A percentile compares a stretch with the other conserved stretches of the same genome.
phyloP scores from a whole-genome alignment of 208 protist species.

The Plasmodiophora brassicae region DNA sequence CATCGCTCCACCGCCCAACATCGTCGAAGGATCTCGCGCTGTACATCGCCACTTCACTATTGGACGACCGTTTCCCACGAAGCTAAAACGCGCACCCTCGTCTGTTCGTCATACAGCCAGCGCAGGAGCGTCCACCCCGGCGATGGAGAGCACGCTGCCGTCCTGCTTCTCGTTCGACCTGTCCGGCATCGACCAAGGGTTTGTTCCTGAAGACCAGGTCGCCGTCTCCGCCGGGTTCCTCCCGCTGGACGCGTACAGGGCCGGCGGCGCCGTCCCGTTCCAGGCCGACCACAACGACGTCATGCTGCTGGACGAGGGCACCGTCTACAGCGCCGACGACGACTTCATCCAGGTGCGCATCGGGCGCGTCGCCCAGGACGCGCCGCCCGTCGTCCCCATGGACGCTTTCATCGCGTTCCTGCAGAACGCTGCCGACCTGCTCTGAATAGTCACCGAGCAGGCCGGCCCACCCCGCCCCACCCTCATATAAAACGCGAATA shows the following conservation, averaged over 20 bases:
- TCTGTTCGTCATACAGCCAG: too few species aligned
- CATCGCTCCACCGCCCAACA: too few species aligned
- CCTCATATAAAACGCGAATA: not conserved
- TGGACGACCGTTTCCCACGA: too few species aligned
- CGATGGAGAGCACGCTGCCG: too few species aligned
- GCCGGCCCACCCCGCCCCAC: not conserved
- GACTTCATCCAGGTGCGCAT: not conserved
- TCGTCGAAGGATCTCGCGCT: too few species aligned
- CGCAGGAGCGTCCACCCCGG: too few species aligned
- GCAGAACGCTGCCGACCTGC: not conserved
- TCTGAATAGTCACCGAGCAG: not conserved
- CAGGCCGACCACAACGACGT: not conserved
- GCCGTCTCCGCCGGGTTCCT: not conserved
- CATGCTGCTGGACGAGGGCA: not conserved
- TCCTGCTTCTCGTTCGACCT: conserved; percentile 7
- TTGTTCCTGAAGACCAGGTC: not conserved
- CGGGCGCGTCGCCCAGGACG: not conserved
- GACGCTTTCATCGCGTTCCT: conserved; percentile 10
- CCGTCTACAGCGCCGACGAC: not conserved
- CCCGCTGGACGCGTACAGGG: not conserved
- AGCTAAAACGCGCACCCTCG: too few species aligned
- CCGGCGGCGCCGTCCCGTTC: not conserved
- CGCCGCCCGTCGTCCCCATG: not conserved
- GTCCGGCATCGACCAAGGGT: not conserved
- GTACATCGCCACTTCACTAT: too few species aligned